Evolutionary conservation across 2,329 filamentous ascomycete species (phyloP), one percentile per base, ranked within the genome.

Genomic region (Pyrenochaeta sp.): DNA sequence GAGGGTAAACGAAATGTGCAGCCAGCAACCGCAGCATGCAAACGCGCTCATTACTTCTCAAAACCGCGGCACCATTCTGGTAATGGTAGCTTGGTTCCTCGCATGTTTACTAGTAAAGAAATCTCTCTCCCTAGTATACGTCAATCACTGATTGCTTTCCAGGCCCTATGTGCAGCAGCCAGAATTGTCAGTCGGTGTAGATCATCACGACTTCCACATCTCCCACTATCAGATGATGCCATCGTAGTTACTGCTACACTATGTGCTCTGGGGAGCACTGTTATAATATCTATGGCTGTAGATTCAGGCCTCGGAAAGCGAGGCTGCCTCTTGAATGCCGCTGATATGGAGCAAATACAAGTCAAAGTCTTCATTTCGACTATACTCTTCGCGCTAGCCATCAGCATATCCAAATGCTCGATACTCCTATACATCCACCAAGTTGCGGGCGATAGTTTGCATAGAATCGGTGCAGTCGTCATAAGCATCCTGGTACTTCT

Each of bases 11-110:
- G 37, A 54, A 39, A 64, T 54, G 58, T 64, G 58, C 35, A 36
- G 50, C 31, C 23, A 53, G 30, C 31, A 45, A 53, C 37, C 36
- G 45, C 54, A 58, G 39, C 54, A 54, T 32, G 29, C 44, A 31
- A 61, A 61, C 54, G 51, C 58, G 32, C 61, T 61, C 58, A 60
- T 69, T 51, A 64, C 60, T 49, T 35, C 61, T 54, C 61, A 70
- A 45, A 62, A 65, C 40, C 65, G 60, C 51, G 66, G 65, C 2
- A 58, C 62, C 15, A 56, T 71, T 49, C 48, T 71, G 52, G 56
- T 66, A 43, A 69, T 69, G 52, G 60, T 55, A 31, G 56, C 60
- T 45, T 71, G 65, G 66, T 67, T 67, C 30, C 53, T 71, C 31
- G 60, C 56, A n/a, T 64, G 60, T 41, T 47, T 63, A 30, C 50